A percentile compares a stretch with the other conserved stretches of the same genome.
Evolutionary conservation across 768 basidiomycete species (phyloP).

Genomic region (Termitomyces sp.): DNA sequence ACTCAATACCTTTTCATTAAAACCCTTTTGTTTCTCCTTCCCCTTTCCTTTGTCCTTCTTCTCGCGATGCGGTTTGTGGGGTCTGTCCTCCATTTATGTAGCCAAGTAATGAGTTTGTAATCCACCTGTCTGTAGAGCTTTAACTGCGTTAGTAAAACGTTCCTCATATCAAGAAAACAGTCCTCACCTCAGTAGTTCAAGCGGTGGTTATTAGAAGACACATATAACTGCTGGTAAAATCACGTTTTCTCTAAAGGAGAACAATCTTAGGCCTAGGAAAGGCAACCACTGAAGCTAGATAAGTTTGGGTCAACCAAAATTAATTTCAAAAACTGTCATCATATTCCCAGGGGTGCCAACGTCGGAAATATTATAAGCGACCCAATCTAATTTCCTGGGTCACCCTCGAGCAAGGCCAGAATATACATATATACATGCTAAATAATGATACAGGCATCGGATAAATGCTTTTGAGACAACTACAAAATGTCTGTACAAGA

Average conservation of each 20-base stretch:
- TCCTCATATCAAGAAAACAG: too few relatives aligned
- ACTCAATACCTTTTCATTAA: slow-evolving; percentile 80
- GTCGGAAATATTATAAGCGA: background rate
- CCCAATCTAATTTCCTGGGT: background rate
- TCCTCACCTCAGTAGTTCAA: background rate
- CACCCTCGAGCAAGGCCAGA: background rate
- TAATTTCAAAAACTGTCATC: slow-evolving; percentile 2
- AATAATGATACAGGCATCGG: background rate
- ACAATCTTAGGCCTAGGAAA: background rate
- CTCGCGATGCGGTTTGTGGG: slow-evolving; percentile 81
- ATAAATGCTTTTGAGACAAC: background rate
- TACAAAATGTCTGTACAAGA: slow-evolving; percentile 8
- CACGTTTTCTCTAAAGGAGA: background rate
- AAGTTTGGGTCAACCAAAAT: background rate
- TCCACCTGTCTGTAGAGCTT: background rate
- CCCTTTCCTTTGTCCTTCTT: slow-evolving; percentile 72
- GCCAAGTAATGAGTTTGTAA: background rate
- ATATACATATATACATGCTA: background rate
- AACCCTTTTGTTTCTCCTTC: slow-evolving; percentile 67
- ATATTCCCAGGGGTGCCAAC: slow-evolving; percentile 3
- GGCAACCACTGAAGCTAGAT: background rate
- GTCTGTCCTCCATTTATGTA: slow-evolving; percentile 57
- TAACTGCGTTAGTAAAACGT: background rate
- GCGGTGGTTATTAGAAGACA: background rate
- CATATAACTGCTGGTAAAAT: background rate